Percentiles rank a stretch among this genome's conserved stretches.
Conservation (phyloP, 805 yeast genomes). For the Kodamaea kakaduensis region DNA sequence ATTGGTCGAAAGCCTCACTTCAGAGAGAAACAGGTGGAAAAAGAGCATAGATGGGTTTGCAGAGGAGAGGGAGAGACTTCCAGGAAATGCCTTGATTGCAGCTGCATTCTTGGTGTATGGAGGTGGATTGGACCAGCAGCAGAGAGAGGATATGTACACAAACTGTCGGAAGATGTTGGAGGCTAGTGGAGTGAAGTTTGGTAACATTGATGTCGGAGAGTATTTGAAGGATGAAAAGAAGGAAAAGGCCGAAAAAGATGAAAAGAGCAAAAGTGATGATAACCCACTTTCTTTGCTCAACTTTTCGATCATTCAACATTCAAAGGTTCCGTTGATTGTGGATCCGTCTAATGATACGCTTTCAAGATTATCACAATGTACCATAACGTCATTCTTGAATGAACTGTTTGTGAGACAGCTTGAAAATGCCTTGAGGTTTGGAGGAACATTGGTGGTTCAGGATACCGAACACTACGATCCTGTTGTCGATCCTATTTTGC, state of each 20-base stretch:
- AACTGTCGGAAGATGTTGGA: slow-evolving; percentile 36
- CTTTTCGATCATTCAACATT: slow-evolving; percentile 46
- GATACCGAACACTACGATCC: slow-evolving; percentile 86
- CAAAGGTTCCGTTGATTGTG: slow-evolving; percentile 52
- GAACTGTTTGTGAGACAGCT: slow-evolving; percentile 60
- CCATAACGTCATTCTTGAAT: slow-evolving; percentile 68
- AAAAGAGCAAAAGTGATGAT: slow-evolving; percentile 40
- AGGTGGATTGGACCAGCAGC: slow-evolving; percentile 53
- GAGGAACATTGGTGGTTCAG: slow-evolving; percentile 65
- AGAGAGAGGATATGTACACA: slow-evolving; percentile 33
- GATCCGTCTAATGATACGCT: slow-evolving; percentile 50
- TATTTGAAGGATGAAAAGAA: slow-evolving; percentile 49
- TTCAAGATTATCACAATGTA: slow-evolving; percentile 24
- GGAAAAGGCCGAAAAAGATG: slow-evolving; percentile 59
- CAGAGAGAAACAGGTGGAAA: slow-evolving; percentile 77
- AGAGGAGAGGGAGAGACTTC: slow-evolving; percentile 39
- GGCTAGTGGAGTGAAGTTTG: slow-evolving; percentile 35
- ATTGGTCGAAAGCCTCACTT: slow-evolving; percentile 58
- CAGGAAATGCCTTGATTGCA: slow-evolving; percentile 64
- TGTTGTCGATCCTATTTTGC: slow-evolving; percentile 56
- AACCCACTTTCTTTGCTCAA: not conserved
- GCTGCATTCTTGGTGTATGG: slow-evolving; percentile 60
- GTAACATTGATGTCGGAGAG: slow-evolving; percentile 28
- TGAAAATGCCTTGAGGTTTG: slow-evolving; percentile 81
- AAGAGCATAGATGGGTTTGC: slow-evolving; percentile 50